Evolutionary conservation across 768 basidiomycete species (phyloP).

Genomic region (Mycena galericulata): DNA sequence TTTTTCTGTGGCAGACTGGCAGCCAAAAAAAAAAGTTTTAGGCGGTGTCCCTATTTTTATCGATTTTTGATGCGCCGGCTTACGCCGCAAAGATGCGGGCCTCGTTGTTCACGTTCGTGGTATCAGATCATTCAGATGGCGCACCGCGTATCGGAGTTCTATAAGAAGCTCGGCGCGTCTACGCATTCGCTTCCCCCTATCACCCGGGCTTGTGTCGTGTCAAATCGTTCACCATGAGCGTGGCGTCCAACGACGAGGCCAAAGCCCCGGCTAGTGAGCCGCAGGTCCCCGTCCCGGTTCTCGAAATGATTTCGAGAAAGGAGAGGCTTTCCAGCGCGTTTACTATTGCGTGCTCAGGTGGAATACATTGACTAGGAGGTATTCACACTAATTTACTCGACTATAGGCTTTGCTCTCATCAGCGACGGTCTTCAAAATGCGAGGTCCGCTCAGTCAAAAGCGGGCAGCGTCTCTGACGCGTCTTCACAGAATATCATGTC

Average conservation of each 20-base stretch:
- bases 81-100: too few relatives aligned
- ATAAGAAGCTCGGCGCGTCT: not conserved
- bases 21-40: too few relatives aligned
- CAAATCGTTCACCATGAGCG: not conserved
- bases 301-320: constrained; percentile 39
- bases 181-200: not conserved
- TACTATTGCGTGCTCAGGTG: constrained; percentile 57
- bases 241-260: constrained; percentile 1
- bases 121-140: too few relatives aligned
- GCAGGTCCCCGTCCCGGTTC: not conserved
- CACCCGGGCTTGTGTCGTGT: not conserved
- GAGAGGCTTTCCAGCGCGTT: constrained; percentile 69
- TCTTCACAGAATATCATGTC: constrained; percentile 75
- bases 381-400: constrained; percentile 29
- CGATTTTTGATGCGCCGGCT: too few relatives aligned
- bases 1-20: too few relatives aligned
- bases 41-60: too few relatives aligned
- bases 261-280: not conserved
- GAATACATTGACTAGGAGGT: not conserved
- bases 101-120: too few relatives aligned
- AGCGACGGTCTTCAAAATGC: constrained; percentile 64
- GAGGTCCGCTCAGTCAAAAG: constrained; percentile 27
- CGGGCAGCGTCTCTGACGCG: not conserved
- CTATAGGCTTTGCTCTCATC: constrained; percentile 74
- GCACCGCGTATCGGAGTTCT: too few relatives aligned